Conservation (phyloP, 2,329 filamentous ascomycete genomes). For the Botrytis tulipae region DNA sequence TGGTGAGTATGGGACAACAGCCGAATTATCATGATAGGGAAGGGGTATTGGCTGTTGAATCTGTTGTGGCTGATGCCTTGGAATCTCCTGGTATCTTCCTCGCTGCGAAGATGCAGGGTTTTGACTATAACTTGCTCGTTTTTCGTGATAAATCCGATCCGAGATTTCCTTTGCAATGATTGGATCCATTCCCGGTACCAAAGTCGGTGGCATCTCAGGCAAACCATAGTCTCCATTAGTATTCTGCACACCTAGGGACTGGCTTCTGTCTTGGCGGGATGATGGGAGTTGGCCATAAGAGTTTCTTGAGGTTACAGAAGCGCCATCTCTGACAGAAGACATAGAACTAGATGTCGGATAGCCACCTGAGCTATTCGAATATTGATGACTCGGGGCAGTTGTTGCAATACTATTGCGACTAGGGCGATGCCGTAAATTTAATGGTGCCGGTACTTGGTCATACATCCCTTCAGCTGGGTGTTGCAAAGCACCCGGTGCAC, state of each 20-base stretch:
- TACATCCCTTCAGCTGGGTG: conserved; percentile 33
- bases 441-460: conserved; percentile 37
- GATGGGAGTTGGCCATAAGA: conserved; percentile 31
- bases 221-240: conserved; percentile 41
- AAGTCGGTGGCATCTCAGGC: conserved; percentile 53
- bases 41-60: conserved; percentile 29
- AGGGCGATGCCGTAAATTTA: conserved; percentile 35
- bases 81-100: conserved; percentile 39
- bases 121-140: conserved; percentile 48
- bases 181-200: conserved; percentile 62
- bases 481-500: conserved; percentile 25
- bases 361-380: conserved; percentile 32
- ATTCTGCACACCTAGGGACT: conserved; percentile 26
- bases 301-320: conserved; percentile 31
- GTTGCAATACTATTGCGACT: conserved; percentile 32
- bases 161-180: conserved; percentile 55
- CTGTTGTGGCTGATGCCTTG: conserved; percentile 31
- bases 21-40: conserved; percentile 33
- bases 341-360: conserved; percentile 33
- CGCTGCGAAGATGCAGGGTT: conserved; percentile 43
- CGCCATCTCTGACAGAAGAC: conserved; percentile 30
- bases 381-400: conserved; percentile 28
- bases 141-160: conserved; percentile 56
- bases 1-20: conserved; percentile 28
- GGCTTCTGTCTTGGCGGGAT: conserved; percentile 29